Percentiles rank a stretch among this genome's conserved stretches.
phyloP scores from a whole-genome alignment of 2,329 filamentous ascomycete genomes.

The Metarhizium humberi region DNA sequence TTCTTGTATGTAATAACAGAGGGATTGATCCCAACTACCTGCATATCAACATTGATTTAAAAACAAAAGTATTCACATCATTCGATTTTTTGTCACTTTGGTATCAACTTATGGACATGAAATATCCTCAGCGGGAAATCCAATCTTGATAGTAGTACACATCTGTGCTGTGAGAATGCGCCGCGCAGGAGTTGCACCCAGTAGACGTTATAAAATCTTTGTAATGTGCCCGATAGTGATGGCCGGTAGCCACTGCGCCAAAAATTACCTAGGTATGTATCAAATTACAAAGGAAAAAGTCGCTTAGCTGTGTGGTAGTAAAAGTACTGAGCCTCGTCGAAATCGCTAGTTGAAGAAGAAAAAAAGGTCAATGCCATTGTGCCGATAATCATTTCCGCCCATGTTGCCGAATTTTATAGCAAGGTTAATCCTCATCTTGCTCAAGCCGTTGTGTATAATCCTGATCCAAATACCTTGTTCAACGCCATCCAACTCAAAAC shows the following conservation, averaged over 20 bases:
- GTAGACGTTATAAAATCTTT: background rate
- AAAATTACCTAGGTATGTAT: background rate
- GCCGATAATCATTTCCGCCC: background rate
- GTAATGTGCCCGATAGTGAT: background rate
- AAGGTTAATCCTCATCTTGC: background rate
- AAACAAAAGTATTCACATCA: background rate
- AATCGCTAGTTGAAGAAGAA: background rate
- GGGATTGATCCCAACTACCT: slow-evolving; percentile 1
- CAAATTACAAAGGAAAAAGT: background rate
- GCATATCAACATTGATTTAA: background rate
- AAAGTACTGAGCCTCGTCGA: background rate
- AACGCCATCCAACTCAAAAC: background rate
- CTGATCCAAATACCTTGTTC: background rate
- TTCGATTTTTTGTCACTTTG: background rate
- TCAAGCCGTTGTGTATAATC: background rate
- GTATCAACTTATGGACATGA: background rate
- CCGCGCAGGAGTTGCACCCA: background rate
- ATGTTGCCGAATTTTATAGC: background rate
- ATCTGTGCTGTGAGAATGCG: background rate
- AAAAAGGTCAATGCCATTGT: background rate
- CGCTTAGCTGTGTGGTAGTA: background rate
- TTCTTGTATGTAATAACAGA: slow-evolving; percentile 23
- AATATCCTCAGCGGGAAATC: background rate
- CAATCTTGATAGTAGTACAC: background rate
- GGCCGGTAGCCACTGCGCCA: background rate